Evolutionary conservation across 345 rosid species (phyloP), one percentile per base, ranked within the genome.

Genomic region (Melaleuca alternifolia): DNA sequence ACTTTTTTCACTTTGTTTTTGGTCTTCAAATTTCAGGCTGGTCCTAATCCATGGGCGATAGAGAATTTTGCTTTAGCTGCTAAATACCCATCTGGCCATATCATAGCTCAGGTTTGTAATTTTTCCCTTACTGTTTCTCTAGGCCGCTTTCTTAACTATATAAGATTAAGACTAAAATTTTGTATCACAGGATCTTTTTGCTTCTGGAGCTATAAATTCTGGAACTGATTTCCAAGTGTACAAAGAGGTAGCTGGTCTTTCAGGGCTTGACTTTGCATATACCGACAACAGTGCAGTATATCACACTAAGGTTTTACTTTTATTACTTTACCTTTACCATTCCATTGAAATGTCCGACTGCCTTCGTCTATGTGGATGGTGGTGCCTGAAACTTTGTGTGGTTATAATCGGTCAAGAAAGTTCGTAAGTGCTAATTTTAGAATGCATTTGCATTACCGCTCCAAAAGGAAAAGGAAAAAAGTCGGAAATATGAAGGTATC

Each of bases 211-310:
- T 87, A 93, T 97, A 84, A 94, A 95, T 79, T 96, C 99, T 85
- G 90, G 96, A 0, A 97, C 99, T 54, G 99, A 97, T 94, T 97
- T 97, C 91, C 97, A 96, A 94, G 93, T 97, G 77, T 97, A 97
- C 93, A 92, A 86, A 89, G 99, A 96, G 90, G 91, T 94, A 85
- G 98, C 96, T 87, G 95, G 96, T 90, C 98, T 97, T 90, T 96
- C 99, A 23, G 99, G 99, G 87, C 94, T 97, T 88, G 99, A 96
- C 93, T 96, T 97, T 92, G 99, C 97, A 48, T 97, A 91, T 89
- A 87, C 94, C 14, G 99, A 97, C 87, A 92, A 92, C 41, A 90
- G 94, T 90, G 97, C 96, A 86, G 98, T 97, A 52, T 97, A 97
- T 91, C 99, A 97, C 92, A 97, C 99, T 54, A 95, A 97, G 97